These are phyloP conservation scores for Lobosporangium transversale DNA, from an alignment of 192 early-diverging fungal genomes.

Conservation along the genomic window DNA sequence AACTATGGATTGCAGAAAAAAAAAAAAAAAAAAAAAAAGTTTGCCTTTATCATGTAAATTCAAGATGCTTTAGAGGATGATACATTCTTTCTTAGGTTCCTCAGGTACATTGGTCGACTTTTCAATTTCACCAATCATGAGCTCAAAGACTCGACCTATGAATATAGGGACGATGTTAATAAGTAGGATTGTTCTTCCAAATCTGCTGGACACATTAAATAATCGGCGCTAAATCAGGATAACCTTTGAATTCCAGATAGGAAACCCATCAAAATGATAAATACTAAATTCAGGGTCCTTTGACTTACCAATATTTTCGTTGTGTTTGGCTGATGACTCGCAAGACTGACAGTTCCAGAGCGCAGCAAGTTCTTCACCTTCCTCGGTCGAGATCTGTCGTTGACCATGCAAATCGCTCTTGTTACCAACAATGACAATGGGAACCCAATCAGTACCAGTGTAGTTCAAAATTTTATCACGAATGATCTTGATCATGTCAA, in stretches of 20 bases:
- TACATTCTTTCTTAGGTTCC: conserved; percentile 64
- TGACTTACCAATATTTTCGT: conserved; percentile 88
- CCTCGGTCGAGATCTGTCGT: conserved; percentile 79
- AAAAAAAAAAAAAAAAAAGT: no score
- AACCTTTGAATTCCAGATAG: no score
- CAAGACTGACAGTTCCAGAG: conserved; percentile 87
- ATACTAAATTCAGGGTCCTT: no score
- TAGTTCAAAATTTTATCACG: conserved; percentile 95
- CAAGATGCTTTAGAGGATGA: conserved; percentile 62
- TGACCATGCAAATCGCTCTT: conserved; percentile 88
- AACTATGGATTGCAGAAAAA: no score
- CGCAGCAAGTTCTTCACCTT: conserved; percentile 81
- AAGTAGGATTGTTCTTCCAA: no score
- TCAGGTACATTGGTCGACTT: conserved; percentile 70
- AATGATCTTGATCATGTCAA: conserved; percentile 91
- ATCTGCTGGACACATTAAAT: no score
- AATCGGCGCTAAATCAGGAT: no score
- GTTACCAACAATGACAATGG: conserved; percentile 92
- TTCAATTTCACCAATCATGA: conserved; percentile 87
- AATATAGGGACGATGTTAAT: no score
- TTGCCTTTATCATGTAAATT: no score
- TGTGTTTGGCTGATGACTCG: conserved; percentile 93
- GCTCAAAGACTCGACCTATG: conserved; percentile 77
- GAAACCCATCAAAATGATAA: no score
- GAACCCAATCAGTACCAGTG: conserved; percentile 89